Evolutionary conservation across 331 rosid species (phyloP).

Genomic region (Pyrus hybrid): DNA sequence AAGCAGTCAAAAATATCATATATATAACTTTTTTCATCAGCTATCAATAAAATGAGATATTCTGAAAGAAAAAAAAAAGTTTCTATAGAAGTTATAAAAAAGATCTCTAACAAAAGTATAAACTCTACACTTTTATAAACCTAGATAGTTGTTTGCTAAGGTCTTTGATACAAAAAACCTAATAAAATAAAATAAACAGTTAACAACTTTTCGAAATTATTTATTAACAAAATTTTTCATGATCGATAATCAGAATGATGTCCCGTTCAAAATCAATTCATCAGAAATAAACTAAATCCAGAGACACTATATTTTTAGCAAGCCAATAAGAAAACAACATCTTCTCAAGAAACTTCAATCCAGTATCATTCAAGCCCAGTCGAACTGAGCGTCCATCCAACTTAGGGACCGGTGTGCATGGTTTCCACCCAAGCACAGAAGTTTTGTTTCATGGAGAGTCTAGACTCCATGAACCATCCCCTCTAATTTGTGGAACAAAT

Average conservation of each 20-base stretch:
- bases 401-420: neutral
- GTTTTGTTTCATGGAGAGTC: neutral
- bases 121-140: neutral
- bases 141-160: neutral
- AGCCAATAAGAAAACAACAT: neutral
- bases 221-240: neutral
- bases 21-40: neutral
- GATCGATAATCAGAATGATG: neutral
- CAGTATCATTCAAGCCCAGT: neutral
- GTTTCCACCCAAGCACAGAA: neutral
- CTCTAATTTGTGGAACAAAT: neutral
- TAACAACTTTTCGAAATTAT: neutral
- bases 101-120: neutral
- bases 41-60: neutral
- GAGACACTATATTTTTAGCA: neutral
- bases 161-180: neutral
- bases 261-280: neutral
- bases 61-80: too few relatives aligned
- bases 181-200: neutral
- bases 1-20: slow-evolving; percentile 20
- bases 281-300: neutral
- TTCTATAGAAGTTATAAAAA: neutral
- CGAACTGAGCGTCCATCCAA: neutral
- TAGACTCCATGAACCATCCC: neutral
- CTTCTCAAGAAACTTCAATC: neutral